Evolutionary conservation across 1,139 yeast species (phyloP), one percentile per base, ranked within the genome.

Genomic region (Yamadazyma triangularis): DNA sequence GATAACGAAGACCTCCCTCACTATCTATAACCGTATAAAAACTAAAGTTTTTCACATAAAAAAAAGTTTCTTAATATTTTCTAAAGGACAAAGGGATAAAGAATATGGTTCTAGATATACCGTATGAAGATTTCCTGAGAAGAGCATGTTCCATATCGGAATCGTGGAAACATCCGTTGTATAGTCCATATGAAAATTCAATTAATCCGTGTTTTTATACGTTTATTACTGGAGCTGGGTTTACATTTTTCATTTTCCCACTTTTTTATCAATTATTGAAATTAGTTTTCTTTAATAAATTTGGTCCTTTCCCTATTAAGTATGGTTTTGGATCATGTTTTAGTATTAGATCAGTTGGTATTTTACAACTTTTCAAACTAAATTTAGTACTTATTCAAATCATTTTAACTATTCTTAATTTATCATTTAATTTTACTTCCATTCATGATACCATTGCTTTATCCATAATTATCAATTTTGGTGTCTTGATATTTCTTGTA

Each of bases 181-280:
- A 41, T 27, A 39, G 47, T 32, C 50, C 54, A 6, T 25, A 32
- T 15, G 40, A 38, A n/a, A 62, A 59, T 40, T 46, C 59, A 13
- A 36, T 60, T 13, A 56, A 60, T 39, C 67, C 68, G 1, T 50
- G 59, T 30, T 62, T 62, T 35, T 40, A 60, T 18, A 47, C 57
- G n/a, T 44, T 48, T 16, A 36, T 51, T 4, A 41, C 45, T 5
- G 28, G 45, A 4, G 25, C 15, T 1, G 5, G 25, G 2, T 30
- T 26, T 20, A 10, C 32, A 7, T 16, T 36, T 7, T 32, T 44
- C 15, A 9, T 30, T 4, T 14, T 40, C 5, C 38, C 41, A 1
- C 26, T 40, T 4, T 2, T 45, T 2, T 36, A 26, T 21, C 64
- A 61, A 35, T 35, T 47, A 8, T 12, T 38, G 10, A 39, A 34